Conservation (phyloP, 2,329 filamentous ascomycete species). For the Fusarium siculi region DNA sequence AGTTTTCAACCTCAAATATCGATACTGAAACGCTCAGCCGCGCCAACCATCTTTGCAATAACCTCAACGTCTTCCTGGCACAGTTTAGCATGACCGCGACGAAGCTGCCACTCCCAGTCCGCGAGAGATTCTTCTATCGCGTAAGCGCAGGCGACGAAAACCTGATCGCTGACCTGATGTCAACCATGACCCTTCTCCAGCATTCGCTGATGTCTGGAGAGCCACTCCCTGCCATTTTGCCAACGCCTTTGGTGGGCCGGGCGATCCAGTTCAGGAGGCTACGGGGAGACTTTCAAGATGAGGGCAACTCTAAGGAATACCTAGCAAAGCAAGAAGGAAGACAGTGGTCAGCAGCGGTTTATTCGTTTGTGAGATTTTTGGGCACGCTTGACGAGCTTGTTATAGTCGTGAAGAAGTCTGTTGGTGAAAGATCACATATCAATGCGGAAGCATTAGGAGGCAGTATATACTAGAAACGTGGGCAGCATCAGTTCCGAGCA, state of each 20-base stretch:
- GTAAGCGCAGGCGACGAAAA: constrained; percentile 12
- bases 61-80: constrained; percentile 14
- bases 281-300: constrained; percentile 13
- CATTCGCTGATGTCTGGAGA: constrained; percentile 18
- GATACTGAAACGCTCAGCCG: constrained; percentile 14
- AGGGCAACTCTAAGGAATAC: constrained; percentile 4
- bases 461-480: neutral
- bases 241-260: constrained; percentile 11
- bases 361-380: constrained; percentile 17
- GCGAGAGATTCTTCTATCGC: constrained; percentile 7
- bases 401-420: constrained; percentile 11
- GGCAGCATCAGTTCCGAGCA: too few relatives aligned
- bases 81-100: constrained; percentile 16
- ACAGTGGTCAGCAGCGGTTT: constrained; percentile 18
- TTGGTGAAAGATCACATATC: constrained; percentile 16
- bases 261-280: constrained; percentile 18
- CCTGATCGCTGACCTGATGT: constrained; percentile 11
- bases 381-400: constrained; percentile 16
- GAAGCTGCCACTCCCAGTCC: constrained; percentile 7
- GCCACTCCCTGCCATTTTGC: constrained; percentile 6
- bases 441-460: constrained; percentile 13
- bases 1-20: constrained; percentile 20
- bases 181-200: constrained; percentile 15
- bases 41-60: constrained; percentile 11
- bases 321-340: constrained; percentile 1